Evolutionary conservation across 768 basidiomycete species (phyloP).

Genomic region (Suillus tomentosus): DNA sequence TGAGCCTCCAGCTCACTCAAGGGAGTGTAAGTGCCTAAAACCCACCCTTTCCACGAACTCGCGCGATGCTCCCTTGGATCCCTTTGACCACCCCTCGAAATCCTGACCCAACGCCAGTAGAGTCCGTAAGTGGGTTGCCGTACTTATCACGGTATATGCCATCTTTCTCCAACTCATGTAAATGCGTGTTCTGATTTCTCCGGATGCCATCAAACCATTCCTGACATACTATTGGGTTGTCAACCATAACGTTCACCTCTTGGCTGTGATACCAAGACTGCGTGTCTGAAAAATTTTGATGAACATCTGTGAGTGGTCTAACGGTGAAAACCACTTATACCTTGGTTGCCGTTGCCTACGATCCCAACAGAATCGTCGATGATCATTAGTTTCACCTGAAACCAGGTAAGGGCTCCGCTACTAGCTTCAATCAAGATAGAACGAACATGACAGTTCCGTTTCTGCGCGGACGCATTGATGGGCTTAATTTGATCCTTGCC

Average conservation of each 20-base stretch:
- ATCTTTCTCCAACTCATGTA: slow-evolving; percentile 48
- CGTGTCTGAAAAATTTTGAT: slow-evolving; percentile 41
- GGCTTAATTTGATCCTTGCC: slow-evolving; percentile 67
- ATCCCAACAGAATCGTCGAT: slow-evolving; percentile 68
- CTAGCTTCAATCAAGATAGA: not conserved
- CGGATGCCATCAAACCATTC: slow-evolving; percentile 59
- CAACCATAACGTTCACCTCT: slow-evolving; percentile 68
- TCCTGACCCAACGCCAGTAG: slow-evolving; percentile 41
- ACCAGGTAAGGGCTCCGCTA: slow-evolving; percentile 2
- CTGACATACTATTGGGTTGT: slow-evolving; percentile 49
- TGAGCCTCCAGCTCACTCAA: too few relatives aligned
- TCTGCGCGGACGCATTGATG: slow-evolving; percentile 63
- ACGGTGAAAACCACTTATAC: slow-evolving; percentile 25
- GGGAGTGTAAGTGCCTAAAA: slow-evolving; percentile 23
- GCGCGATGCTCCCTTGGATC: slow-evolving; percentile 42
- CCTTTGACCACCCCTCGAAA: slow-evolving; percentile 43
- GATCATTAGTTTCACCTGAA: slow-evolving; percentile 61
- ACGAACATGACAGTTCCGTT: slow-evolving; percentile 68
- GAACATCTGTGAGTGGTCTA: not conserved
- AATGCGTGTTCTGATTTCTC: slow-evolving; percentile 57
- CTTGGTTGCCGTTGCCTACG: slow-evolving; percentile 71
- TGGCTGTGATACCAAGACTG: slow-evolving; percentile 76
- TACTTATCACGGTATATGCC: slow-evolving; percentile 59
- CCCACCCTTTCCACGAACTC: slow-evolving; percentile 45
- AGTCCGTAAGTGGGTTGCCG: slow-evolving; percentile 41